These are phyloP conservation scores for Aschersonia sp. DNA, from an alignment of 2,329 filamentous ascomycete genomes.

Conservation along the genomic window DNA sequence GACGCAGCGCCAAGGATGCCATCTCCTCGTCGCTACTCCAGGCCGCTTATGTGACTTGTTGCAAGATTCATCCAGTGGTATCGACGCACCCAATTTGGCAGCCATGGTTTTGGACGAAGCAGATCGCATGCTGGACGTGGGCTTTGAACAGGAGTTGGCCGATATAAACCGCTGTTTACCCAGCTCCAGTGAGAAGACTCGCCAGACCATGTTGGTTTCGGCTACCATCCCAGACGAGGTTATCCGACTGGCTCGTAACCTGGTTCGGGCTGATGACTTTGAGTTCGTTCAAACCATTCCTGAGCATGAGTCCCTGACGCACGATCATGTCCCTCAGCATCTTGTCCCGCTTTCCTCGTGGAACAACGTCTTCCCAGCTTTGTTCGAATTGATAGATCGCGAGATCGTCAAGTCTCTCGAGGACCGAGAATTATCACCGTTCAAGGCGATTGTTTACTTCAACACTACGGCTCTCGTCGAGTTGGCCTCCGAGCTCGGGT, in stretches of 20 bases:
- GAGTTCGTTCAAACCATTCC: slow-evolving; percentile 82
- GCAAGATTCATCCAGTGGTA: slow-evolving; percentile 44
- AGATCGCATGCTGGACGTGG: slow-evolving; percentile 96
- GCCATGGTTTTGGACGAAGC: slow-evolving; percentile 94
- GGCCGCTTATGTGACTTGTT: slow-evolving; percentile 77
- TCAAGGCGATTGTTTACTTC: slow-evolving; percentile 95
- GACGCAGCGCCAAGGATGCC: slow-evolving; percentile 64
- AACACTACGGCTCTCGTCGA: slow-evolving; percentile 63
- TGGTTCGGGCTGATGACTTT: slow-evolving; percentile 67
- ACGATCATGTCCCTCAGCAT: slow-evolving; percentile 71
- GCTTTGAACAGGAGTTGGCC: slow-evolving; percentile 53
- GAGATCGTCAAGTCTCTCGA: slow-evolving; percentile 32
- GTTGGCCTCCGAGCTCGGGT: slow-evolving; percentile 41
- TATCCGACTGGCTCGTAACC: slow-evolving; percentile 59
- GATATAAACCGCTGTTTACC: slow-evolving; percentile 51
- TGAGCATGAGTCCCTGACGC: slow-evolving; percentile 70
- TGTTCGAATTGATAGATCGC: slow-evolving; percentile 61
- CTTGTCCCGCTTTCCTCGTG: slow-evolving; percentile 52
- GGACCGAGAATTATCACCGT: slow-evolving; percentile 37
- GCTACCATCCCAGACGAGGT: slow-evolving; percentile 83
- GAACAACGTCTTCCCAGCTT: slow-evolving; percentile 60
- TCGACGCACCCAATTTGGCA: slow-evolving; percentile 67
- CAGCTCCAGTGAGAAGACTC: slow-evolving; percentile 41
- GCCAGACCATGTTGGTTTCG: slow-evolving; percentile 91
- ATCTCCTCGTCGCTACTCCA: slow-evolving; percentile 81